Conservation (phyloP, 2,329 filamentous ascomycete species). For the Penicillium oxalicum region DNA sequence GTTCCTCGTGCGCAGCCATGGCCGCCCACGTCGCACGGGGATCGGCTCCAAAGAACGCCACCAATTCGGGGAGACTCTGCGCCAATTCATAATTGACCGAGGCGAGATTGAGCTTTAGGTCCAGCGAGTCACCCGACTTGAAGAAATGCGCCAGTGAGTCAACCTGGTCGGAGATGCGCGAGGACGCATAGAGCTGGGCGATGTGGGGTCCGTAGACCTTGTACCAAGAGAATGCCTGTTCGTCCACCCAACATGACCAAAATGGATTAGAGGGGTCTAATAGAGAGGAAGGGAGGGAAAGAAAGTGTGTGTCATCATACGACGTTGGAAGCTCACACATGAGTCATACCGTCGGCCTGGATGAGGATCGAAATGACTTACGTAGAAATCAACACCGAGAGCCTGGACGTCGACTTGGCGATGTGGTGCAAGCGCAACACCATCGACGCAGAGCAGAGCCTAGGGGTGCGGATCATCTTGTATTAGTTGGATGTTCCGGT, state of each 20-base stretch:
- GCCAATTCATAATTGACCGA: constrained; percentile 66
- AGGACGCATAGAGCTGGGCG: constrained; percentile 61
- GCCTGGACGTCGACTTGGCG: constrained; percentile 61
- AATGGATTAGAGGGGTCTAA: no score
- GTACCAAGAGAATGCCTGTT: constrained; percentile 66
- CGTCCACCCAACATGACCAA: background rate
- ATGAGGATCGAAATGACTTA: constrained; percentile 7
- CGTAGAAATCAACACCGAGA: constrained; percentile 67
- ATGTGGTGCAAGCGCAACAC: constrained; percentile 71
- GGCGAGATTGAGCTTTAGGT: constrained; percentile 63
- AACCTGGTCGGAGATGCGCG: constrained; percentile 51
- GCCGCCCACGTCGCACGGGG: constrained; percentile 42
- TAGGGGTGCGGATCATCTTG: constrained; percentile 2
- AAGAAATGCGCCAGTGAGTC: constrained; percentile 62
- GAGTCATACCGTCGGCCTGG: background rate
- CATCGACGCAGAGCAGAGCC: constrained; percentile 66
- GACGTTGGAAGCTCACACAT: background rate
- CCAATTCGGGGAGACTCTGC: constrained; percentile 55
- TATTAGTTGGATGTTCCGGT: background rate
- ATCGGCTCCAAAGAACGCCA: constrained; percentile 52
- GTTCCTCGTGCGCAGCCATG: constrained; percentile 55
- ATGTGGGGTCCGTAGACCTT: constrained; percentile 77
- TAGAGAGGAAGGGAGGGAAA: no score
- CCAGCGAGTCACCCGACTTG: constrained; percentile 53
- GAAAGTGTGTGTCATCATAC: background rate